Evolutionary conservation across 2,329 filamentous ascomycete species (phyloP).

Genomic region (Colletotrichum orchidophilum): DNA sequence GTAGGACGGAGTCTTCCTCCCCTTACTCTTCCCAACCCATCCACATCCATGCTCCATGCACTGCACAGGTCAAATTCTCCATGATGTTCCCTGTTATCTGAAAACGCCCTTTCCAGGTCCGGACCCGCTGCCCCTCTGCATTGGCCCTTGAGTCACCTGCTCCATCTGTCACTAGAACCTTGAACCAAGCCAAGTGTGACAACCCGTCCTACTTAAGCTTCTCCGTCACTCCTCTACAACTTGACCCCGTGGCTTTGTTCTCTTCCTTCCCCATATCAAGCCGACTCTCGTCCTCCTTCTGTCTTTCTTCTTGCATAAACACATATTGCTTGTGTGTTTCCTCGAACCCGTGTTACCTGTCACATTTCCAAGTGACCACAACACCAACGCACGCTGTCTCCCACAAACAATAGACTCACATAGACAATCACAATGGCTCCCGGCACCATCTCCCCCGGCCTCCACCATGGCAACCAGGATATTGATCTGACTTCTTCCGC

Average conservation of each 20-base stretch:
- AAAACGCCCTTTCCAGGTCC: slow-evolving; percentile 23
- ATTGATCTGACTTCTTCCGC: slow-evolving; percentile 62
- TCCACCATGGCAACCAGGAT: slow-evolving; percentile 58
- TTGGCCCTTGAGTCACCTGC: slow-evolving; percentile 35
- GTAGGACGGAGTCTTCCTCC: not conserved
- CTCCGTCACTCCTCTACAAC: slow-evolving; percentile 9
- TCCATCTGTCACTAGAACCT: slow-evolving; percentile 33
- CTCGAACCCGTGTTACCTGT: not conserved
- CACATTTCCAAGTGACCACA: not conserved
- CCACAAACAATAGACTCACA: not conserved
- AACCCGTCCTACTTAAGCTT: slow-evolving; percentile 33
- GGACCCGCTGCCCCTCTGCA: slow-evolving; percentile 33
- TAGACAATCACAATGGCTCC: slow-evolving; percentile 38
- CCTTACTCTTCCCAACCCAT: not conserved
- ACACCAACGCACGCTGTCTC: not conserved
- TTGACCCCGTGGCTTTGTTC: slow-evolving; percentile 23
- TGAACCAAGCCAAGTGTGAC: slow-evolving; percentile 10
- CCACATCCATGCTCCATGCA: slow-evolving; percentile 9
- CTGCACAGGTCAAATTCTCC: slow-evolving; percentile 18
- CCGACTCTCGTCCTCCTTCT: slow-evolving; percentile 14
- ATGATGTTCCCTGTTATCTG: slow-evolving; percentile 31
- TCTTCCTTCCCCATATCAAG: slow-evolving; percentile 21
- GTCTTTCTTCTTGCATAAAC: not conserved
- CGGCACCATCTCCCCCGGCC: slow-evolving; percentile 38
- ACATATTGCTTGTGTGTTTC: not conserved